Percentiles rank a stretch among this genome's conserved stretches.
Conservation (phyloP, 306 rosid species). For the Sicyos edulis region DNA sequence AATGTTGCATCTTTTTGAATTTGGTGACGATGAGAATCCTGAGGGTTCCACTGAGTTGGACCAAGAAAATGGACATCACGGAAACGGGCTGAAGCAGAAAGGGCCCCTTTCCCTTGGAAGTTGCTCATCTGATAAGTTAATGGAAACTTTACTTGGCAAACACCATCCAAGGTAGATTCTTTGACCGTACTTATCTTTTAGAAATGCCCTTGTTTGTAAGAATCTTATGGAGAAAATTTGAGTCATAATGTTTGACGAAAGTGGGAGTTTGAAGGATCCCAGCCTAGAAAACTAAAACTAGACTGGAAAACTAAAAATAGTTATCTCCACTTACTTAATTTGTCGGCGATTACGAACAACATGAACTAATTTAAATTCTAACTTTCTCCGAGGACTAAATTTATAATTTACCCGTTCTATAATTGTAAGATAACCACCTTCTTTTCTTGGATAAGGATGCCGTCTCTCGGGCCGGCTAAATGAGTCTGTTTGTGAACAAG, state of each 20-base stretch:
- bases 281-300: background rate
- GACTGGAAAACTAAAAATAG: no score
- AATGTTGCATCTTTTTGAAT: slow-evolving; percentile 94
- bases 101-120: slow-evolving; percentile 61
- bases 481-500: background rate
- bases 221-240: background rate
- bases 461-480: slow-evolving; percentile 1
- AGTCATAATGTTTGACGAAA: background rate
- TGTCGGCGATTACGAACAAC: no score
- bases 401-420: background rate
- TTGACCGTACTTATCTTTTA: no score
- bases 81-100: slow-evolving; percentile 42
- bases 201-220: background rate
- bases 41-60: slow-evolving; percentile 47
- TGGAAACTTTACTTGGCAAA: slow-evolving; percentile 78
- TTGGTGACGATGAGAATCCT: slow-evolving; percentile 88
- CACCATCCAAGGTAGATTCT: slow-evolving; percentile 66
- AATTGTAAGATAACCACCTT: background rate
- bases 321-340: no score
- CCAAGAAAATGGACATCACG: slow-evolving; percentile 41
- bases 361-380: no score
- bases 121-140: slow-evolving; percentile 74
- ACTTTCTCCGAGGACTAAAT: no score
- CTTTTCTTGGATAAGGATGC: background rate
- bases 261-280: background rate